phyloP scores from a whole-genome alignment of 345 rosid genomes.

The Moricandia arvensis region DNA sequence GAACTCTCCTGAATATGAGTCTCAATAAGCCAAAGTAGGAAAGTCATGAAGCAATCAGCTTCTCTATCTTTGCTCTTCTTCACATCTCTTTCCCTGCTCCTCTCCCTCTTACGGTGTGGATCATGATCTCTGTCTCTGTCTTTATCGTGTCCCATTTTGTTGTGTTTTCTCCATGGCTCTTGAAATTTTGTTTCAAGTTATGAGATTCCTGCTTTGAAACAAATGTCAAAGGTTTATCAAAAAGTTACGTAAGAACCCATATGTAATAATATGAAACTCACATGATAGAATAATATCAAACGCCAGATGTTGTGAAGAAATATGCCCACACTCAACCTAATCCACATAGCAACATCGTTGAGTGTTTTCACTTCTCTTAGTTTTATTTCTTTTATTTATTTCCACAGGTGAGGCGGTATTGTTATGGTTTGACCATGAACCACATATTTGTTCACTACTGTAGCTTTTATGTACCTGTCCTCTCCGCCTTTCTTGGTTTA shows the following conservation, averaged over 20 bases:
- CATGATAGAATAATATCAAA: neutral
- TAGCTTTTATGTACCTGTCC: neutral
- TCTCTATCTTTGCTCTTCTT: conserved; percentile 29
- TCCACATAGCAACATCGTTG: too few relatives aligned
- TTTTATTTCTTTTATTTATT: neutral
- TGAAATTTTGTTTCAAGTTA: conserved; percentile 53
- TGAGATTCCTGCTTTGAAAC: conserved; percentile 45
- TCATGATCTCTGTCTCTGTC: conserved; percentile 41
- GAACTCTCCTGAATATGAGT: neutral
- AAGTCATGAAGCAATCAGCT: too few relatives aligned
- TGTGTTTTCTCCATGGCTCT: conserved; percentile 47
- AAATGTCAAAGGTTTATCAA: neutral
- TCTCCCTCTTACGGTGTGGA: conserved; percentile 24
- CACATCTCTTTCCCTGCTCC: conserved; percentile 27
- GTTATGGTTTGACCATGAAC: neutral
- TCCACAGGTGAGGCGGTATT: neutral
- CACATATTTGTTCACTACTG: neutral
- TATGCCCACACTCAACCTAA: too few relatives aligned
- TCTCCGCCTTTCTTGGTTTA: neutral
- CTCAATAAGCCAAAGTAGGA: too few relatives aligned
- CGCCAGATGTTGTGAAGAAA: neutral
- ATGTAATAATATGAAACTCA: neutral
- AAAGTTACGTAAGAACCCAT: neutral
- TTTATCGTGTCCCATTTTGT: conserved; percentile 39
- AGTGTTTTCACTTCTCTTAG: neutral